phyloP scores from a whole-genome alignment of 2,329 filamentous ascomycete species.

The Aspergillus luchuensis region DNA sequence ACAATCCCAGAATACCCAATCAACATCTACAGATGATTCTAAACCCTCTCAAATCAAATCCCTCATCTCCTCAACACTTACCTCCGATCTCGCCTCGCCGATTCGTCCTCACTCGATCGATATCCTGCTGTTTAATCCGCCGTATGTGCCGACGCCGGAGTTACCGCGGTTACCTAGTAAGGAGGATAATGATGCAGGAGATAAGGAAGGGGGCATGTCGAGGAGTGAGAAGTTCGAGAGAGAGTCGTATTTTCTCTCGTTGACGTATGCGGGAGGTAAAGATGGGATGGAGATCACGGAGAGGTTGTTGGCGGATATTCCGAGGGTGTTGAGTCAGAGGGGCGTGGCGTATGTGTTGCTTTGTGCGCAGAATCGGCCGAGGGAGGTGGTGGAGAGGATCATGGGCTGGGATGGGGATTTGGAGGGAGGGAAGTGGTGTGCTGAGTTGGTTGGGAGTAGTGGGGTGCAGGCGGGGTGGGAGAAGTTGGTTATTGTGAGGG shows the following conservation, averaged over 20 bases:
- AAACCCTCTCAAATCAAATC: neutral
- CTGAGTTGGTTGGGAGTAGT: constrained; percentile 76
- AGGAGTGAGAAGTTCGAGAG: constrained; percentile 63
- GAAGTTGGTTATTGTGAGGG: constrained; percentile 82
- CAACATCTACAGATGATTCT: neutral
- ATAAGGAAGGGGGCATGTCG: constrained; percentile 13
- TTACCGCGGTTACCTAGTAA: constrained; percentile 59
- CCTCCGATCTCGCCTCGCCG: constrained; percentile 68
- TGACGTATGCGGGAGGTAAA: constrained; percentile 84
- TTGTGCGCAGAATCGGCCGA: constrained; percentile 86
- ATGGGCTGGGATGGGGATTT: constrained; percentile 49
- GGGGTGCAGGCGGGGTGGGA: constrained; percentile 93
- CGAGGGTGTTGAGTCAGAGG: constrained; percentile 60
- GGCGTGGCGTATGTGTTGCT: constrained; percentile 89
- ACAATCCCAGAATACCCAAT: neutral
- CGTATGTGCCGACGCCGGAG: constrained; percentile 85
- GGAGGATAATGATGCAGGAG: no score
- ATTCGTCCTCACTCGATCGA: constrained; percentile 67
- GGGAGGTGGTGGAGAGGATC: constrained; percentile 67
- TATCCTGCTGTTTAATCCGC: constrained; percentile 92
- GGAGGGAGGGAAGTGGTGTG: constrained; percentile 62
- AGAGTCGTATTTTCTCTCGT: constrained; percentile 78
- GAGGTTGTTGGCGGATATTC: constrained; percentile 70
- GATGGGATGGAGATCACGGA: constrained; percentile 96
- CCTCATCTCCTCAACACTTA: constrained; percentile 54